A percentile compares a stretch with the other conserved stretches of the same genome.
These are phyloP conservation scores for Boletus reticuloceps DNA, from an alignment of 768 basidiomycete species.

Conservation along the genomic window DNA sequence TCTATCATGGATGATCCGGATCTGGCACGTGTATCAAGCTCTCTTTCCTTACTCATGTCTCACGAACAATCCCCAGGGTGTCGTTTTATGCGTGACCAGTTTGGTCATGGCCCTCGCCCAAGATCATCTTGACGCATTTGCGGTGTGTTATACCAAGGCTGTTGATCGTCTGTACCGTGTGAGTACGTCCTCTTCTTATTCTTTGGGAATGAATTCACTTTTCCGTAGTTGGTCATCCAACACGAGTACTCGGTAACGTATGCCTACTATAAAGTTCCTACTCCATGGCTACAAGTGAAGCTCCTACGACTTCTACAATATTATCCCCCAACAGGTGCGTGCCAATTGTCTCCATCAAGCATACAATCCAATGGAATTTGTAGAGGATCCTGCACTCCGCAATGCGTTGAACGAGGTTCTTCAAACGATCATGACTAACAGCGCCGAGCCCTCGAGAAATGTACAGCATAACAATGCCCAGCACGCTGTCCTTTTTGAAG, in stretches of 20 bases:
- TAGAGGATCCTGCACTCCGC: constrained; percentile 83
- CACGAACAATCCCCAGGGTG: constrained; percentile 56
- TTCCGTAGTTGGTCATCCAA: constrained; percentile 77
- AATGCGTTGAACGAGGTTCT: constrained; percentile 78
- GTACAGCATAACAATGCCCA: constrained; percentile 99
- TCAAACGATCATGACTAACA: constrained; percentile 87
- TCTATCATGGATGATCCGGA: constrained; percentile 95
- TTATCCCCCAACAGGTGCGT: constrained; percentile 89
- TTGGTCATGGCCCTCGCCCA: constrained; percentile 93
- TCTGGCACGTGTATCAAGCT: constrained; percentile 48
- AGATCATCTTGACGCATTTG: constrained; percentile 86
- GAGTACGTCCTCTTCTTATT: constrained; percentile 18
- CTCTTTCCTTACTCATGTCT: neutral
- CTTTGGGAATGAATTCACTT: constrained; percentile 5
- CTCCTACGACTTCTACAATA: constrained; percentile 90
- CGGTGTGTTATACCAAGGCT: constrained; percentile 92
- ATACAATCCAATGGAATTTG: constrained; percentile 1
- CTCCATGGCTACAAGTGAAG: constrained; percentile 97
- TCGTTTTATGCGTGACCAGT: constrained; percentile 91
- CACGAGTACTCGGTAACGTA: constrained; percentile 88
- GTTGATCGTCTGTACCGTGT: constrained; percentile 87
- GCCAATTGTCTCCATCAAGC: neutral
- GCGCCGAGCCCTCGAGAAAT: constrained; percentile 87
- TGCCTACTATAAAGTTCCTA: constrained; percentile 96
- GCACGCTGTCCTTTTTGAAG: constrained; percentile 97